Base-by-base conservation (phyloP, 1,284 basidiomycete species). In the Leucoagaricus sp. region DNA sequence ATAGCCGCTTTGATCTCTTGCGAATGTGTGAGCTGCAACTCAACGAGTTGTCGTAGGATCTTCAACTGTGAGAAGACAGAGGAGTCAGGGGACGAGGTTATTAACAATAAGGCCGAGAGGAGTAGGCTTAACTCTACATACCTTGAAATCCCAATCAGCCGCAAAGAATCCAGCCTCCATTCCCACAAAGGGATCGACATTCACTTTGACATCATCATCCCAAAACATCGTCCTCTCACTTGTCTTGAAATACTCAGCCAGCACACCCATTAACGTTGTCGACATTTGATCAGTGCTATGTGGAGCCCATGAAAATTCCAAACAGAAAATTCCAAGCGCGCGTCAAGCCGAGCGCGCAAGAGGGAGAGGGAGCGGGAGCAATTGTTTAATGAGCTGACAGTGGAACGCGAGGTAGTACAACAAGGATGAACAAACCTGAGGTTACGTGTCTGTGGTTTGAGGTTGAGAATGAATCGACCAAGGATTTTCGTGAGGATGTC, bases 391-490 rank as follows among this genome's bases (percentile, higher is more conserved):
- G 52, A 41, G 52, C 26, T 47, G 13, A 21, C 41, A 3, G 34
- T 23, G 25, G 23, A 28, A 53, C 29, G 21, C 34, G 44, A 38
- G 17, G 1, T 17, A 44, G 9, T 25, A 41, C 8, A 26, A 31
- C n/a, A 13, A 19, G 41, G 64, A 64, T 69, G 58, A 67, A 68
- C 83, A 73, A 73, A 90, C 90, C 85, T 89, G 70, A 89, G 78
- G 77, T 91, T 91, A 85, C 89, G 87, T 83, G 89, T 86, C 69
- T 86, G 84, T 33, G 91, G 89, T 67, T 84, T 83, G 64, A 93
- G 81, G 71, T 91, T 91, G 63, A 86, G 75, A 63, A 93, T 80
- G 68, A 93, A 92, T 61, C 84, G 82, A 62, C 79, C 77, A 42
- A 93, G 82, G 65, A 92, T 76, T 65, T 82, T 80, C 46, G 83